A percentile compares a stretch with the other conserved stretches of the same genome.
These are phyloP conservation scores for Elaeagnus macrophylla DNA, from an alignment of 306 rosid genomes.

Conservation along the genomic window DNA sequence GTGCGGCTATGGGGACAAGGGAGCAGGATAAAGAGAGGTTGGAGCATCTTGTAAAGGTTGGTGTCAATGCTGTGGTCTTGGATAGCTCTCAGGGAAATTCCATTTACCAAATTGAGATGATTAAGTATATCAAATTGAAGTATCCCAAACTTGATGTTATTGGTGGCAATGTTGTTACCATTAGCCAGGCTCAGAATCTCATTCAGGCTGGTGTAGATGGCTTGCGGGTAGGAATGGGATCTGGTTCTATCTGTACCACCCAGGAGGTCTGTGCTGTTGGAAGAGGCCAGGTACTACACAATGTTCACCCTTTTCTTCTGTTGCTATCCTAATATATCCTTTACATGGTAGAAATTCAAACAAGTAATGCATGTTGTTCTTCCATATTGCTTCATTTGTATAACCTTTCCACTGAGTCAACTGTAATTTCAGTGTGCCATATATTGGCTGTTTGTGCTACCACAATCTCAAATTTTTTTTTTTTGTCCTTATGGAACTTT, in stretches of 20 bases:
- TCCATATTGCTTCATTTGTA: no score
- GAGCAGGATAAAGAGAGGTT: conserved; percentile 69
- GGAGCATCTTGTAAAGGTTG: conserved; percentile 68
- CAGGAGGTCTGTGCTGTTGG: conserved; percentile 97
- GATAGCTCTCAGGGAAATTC: conserved; percentile 98
- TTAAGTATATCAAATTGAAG: conserved; percentile 51
- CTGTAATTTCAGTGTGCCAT: background rate
- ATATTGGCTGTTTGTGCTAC: background rate
- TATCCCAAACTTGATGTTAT: conserved; percentile 69
- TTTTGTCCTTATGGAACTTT: conserved; percentile 6
- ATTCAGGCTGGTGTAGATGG: conserved; percentile 90
- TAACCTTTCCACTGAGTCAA: no score
- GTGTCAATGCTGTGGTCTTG: conserved; percentile 66
- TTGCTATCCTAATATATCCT: background rate
- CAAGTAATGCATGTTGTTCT: no score
- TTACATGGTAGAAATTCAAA: no score
- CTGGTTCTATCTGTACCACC: conserved; percentile 93
- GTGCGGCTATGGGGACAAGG: conserved; percentile 88
- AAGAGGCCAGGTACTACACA: conserved; percentile 69
- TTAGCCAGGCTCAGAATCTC: conserved; percentile 77
- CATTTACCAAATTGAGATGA: conserved; percentile 75
- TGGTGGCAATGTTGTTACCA: conserved; percentile 93
- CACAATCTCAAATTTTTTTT: background rate
- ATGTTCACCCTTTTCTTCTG: background rate
- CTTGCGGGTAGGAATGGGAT: conserved; percentile 90